Conservation (phyloP, 768 basidiomycete species). For the Lyophyllum decastes region DNA sequence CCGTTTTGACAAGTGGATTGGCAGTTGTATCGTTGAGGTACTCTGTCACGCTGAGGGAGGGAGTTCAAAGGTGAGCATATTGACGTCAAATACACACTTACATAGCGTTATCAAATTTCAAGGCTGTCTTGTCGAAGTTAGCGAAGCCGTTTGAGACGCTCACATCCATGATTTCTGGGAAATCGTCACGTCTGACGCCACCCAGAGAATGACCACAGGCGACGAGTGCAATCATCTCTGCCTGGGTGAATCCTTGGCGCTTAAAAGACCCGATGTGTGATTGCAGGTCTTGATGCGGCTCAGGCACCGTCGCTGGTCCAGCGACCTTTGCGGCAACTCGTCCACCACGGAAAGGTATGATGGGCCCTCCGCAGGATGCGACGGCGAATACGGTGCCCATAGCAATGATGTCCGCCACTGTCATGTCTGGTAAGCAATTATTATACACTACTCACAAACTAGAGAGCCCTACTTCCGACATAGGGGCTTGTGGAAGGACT, state of each 20-base stretch:
- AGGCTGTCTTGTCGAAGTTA: background rate
- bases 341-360: slow-evolving; percentile 32
- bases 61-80: background rate
- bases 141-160: background rate
- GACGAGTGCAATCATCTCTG: slow-evolving; percentile 33
- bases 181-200: slow-evolving; percentile 21
- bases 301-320: background rate
- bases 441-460: background rate
- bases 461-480: background rate
- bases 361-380: slow-evolving; percentile 32
- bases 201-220: background rate
- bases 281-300: slow-evolving; percentile 8
- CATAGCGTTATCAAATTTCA: background rate
- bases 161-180: slow-evolving; percentile 20
- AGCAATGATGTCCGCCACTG: slow-evolving; percentile 32
- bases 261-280: slow-evolving; percentile 27
- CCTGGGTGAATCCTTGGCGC: slow-evolving; percentile 27
- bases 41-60: background rate
- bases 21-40: background rate
- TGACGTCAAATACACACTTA: background rate
- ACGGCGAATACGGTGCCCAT: slow-evolving; percentile 27
- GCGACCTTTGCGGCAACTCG: slow-evolving; percentile 19
- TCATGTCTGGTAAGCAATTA: background rate
- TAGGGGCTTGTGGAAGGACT: background rate
- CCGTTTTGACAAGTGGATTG: background rate